These are phyloP conservation scores for Podospora appendiculata DNA, from an alignment of 495 filamentous ascomycete species.

Conservation along the genomic window DNA sequence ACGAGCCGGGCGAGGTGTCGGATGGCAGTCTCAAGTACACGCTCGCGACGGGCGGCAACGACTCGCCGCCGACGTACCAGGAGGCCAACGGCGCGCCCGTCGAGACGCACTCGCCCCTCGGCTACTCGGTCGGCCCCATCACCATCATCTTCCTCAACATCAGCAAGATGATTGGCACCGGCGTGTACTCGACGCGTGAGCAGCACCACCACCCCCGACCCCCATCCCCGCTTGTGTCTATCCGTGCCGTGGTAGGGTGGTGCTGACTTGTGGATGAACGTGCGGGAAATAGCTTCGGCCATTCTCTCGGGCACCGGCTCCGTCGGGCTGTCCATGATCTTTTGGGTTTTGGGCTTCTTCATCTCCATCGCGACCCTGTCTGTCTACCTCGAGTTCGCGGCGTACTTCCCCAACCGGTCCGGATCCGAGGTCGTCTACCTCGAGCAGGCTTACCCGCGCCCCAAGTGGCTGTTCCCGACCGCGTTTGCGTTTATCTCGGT, in stretches of 20 bases:
- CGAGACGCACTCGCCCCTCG: constrained; percentile 50
- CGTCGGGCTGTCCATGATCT: constrained; percentile 27
- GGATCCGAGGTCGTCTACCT: constrained; percentile 56
- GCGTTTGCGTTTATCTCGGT: constrained; percentile 53
- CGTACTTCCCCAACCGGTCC: constrained; percentile 38
- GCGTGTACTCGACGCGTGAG: constrained; percentile 58
- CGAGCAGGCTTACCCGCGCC: constrained; percentile 53
- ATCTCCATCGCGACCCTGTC: constrained; percentile 11
- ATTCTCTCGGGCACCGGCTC: constrained; percentile 36
- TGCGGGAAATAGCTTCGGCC: constrained; percentile 16
- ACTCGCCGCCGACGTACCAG: constrained; percentile 48
- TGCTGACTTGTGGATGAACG: neutral
- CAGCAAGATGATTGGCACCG: constrained; percentile 59
- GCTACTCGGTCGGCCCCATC: constrained; percentile 48
- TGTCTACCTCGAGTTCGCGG: constrained; percentile 37
- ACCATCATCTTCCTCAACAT: constrained; percentile 56
- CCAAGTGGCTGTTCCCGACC: constrained; percentile 52
- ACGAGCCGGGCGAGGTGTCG: constrained; percentile 11
- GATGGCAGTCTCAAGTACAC: constrained; percentile 44
- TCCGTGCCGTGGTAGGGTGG: neutral
- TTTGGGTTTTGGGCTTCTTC: constrained; percentile 29
- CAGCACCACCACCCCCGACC: neutral
- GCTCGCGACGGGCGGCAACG: constrained; percentile 48
- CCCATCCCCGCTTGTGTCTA: no score
- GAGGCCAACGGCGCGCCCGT: constrained; percentile 58